These are phyloP conservation scores for Malus hybrid DNA, from an alignment of 331 rosid genomes.

Conservation along the genomic window DNA sequence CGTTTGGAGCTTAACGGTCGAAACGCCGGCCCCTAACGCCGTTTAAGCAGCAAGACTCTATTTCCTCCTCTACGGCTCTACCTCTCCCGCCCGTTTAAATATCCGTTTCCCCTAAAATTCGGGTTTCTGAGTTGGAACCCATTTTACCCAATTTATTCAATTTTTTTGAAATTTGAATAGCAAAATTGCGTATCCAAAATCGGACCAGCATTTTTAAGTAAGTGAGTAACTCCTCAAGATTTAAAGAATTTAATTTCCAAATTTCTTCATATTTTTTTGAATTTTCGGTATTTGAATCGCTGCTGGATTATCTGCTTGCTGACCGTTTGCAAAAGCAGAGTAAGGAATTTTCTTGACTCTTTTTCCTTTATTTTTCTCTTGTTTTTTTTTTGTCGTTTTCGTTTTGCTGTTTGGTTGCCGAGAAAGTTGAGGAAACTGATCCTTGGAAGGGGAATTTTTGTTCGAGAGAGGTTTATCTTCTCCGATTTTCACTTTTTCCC, in stretches of 20 bases:
- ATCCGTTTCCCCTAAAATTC: constrained; percentile 12
- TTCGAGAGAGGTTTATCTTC: neutral
- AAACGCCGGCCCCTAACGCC: constrained; percentile 14
- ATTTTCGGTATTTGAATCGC: constrained; percentile 6
- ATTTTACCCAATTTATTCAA: neutral
- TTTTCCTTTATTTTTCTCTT: neutral
- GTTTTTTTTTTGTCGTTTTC: neutral
- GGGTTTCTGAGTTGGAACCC: constrained; percentile 10
- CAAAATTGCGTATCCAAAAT: neutral
- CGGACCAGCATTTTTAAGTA: constrained; percentile 19
- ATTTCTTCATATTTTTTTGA: neutral
- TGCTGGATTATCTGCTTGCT: neutral
- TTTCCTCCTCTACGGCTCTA: neutral
- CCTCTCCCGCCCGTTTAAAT: neutral
- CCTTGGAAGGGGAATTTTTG: neutral
- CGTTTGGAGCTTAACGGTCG: constrained; percentile 14
- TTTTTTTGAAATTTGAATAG: constrained; percentile 24
- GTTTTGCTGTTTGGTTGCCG: constrained; percentile 17
- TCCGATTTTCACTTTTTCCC: neutral
- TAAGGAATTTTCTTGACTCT: constrained; percentile 19
- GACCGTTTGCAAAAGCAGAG: constrained; percentile 29
- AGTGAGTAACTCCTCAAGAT: constrained; percentile 6
- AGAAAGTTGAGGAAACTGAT: constrained; percentile 11
- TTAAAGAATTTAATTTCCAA: neutral
- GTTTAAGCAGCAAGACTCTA: neutral